Conservation (phyloP, 768 basidiomycete species). For the Hericium alpestre region DNA sequence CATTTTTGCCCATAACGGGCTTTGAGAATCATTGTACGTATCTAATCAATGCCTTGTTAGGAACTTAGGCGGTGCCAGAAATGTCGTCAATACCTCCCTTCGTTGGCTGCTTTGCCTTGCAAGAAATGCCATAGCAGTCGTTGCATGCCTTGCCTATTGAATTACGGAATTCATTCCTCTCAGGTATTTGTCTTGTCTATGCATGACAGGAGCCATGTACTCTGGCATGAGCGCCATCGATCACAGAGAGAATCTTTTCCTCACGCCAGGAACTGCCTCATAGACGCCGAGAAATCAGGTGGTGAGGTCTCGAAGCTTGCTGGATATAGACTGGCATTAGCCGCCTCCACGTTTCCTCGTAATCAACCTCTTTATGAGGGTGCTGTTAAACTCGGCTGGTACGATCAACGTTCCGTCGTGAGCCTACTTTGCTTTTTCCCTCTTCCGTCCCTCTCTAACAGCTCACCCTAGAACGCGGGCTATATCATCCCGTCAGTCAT, state of each 20-base stretch:
- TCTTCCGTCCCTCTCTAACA: not conserved
- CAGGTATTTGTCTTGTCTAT: slow-evolving; percentile 20
- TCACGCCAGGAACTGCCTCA: slow-evolving; percentile 6
- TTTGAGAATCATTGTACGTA: no score
- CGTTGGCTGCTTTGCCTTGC: slow-evolving; percentile 17
- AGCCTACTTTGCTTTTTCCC: not conserved
- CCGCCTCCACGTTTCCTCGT: slow-evolving; percentile 36
- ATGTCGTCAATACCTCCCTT: not conserved
- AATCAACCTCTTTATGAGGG: slow-evolving; percentile 37
- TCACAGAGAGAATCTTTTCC: slow-evolving; percentile 12
- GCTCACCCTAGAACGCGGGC: not conserved
- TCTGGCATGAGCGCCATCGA: slow-evolving; percentile 28
- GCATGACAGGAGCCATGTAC: slow-evolving; percentile 4
- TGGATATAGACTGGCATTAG: slow-evolving; percentile 28
- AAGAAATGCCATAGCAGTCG: slow-evolving; percentile 23
- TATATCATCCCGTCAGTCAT: not conserved
- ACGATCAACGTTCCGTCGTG: slow-evolving; percentile 28
- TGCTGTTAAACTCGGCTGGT: slow-evolving; percentile 46
- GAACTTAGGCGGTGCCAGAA: no score
- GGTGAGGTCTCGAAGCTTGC: slow-evolving; percentile 18
- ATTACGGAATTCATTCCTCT: slow-evolving; percentile 26
- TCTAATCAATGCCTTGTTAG: no score
- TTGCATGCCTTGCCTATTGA: slow-evolving; percentile 29
- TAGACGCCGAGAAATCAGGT: slow-evolving; percentile 29
- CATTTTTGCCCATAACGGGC: not conserved